These are phyloP conservation scores for Ophiocordyceps polyrhachis-furcata DNA, from an alignment of 2,329 filamentous ascomycete genomes.

Conservation along the genomic window DNA sequence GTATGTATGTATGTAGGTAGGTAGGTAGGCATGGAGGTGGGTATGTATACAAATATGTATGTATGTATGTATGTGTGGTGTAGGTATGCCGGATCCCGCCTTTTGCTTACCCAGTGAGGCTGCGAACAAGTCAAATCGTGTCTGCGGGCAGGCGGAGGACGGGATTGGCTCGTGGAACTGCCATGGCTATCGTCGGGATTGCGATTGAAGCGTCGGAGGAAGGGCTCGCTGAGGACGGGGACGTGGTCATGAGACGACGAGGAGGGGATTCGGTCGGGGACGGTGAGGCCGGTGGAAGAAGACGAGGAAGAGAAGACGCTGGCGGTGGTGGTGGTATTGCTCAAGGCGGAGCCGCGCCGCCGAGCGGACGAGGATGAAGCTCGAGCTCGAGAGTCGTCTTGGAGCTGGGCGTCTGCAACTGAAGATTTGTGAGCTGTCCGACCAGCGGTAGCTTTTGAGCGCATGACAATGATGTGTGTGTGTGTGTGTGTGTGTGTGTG, in stretches of 20 bases:
- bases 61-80: background rate
- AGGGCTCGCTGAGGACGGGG: constrained; percentile 36
- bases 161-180: constrained; percentile 13
- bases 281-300: constrained; percentile 2
- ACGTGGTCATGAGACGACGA: constrained; percentile 15
- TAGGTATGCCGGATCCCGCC: background rate
- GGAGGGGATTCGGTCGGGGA: constrained; percentile 5
- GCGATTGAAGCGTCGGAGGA: constrained; percentile 28
- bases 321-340: constrained; percentile 5
- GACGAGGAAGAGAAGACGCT: constrained; percentile 6
- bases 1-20: background rate
- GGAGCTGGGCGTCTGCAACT: background rate
- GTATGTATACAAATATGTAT: background rate
- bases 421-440: background rate
- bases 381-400: background rate
- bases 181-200: constrained; percentile 19
- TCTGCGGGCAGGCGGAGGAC: constrained; percentile 27
- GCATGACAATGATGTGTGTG: too few species aligned
- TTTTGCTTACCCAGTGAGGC: constrained; percentile 17
- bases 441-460: background rate
- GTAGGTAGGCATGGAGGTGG: background rate
- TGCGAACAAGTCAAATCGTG: constrained; percentile 24
- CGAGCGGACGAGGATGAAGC: constrained; percentile 1
- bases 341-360: constrained; percentile 7
- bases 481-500: too few species aligned